Base-by-base conservation (phyloP, 345 rosid genomes). In the Diplotaxis tenuifolia region DNA sequence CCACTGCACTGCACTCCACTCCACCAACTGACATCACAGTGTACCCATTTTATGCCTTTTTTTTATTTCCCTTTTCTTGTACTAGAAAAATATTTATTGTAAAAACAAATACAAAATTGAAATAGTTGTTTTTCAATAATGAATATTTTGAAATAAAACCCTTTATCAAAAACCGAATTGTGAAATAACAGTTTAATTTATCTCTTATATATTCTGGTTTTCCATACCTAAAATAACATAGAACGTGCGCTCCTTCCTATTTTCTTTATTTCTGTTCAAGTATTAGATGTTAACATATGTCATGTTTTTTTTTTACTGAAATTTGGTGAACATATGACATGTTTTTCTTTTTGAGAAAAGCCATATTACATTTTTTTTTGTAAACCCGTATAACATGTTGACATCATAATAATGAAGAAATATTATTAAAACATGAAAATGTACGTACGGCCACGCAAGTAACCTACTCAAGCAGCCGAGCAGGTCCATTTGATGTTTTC, bases 11-110 rank as follows among this genome's bases (percentile, higher is more conserved):
- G 79, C 66, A n/a, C n/a, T n/a, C n/a, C 54, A 63, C 66, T 64
- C 79, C 75, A 76, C 75, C 75, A 55, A 69, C 79, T 76, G 72
- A 70, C 80, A 76, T 49, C 80, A 76, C 67, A 65, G 70, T 76
- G 49, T 76, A 31, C 70, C 65, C 31, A 22, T 69, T 68, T 62
- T 28, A 7, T 61, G 32, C 19, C 60, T 57, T 6, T 32, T 60
- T 61, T 32, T 60, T 61, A 28, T 12, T n/a, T 1, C 22, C 9
- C 1, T 47, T 59, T 38, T 71, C 23, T 49, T 47, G 6, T 22
- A 49, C 54, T 9, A 16, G 1, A 15, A 40, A 40, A n/a, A 60
- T 3, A 55, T 9, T 4, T 34, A 21, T 15, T 61, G 49, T 12
- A 62, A 31, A 52, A 42, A 9, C 6, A 29, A 56, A 22, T 27